These are phyloP conservation scores for Eimeria acervulina DNA, from an alignment of 169 alveolate genomes.

Conservation along the genomic window DNA sequence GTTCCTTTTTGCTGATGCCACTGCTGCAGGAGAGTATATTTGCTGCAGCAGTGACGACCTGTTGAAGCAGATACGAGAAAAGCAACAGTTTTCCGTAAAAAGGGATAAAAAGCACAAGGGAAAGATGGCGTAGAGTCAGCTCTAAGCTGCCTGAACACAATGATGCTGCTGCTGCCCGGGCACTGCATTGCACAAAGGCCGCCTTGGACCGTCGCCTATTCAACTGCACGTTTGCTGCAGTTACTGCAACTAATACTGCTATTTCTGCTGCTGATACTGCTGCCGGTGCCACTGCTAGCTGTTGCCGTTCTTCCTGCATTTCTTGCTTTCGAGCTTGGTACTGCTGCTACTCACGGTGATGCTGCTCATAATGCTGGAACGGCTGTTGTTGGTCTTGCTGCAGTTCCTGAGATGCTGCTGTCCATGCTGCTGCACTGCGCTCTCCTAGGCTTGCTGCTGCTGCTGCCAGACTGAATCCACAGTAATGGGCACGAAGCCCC, in stretches of 20 bases:
- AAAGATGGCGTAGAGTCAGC: not conserved
- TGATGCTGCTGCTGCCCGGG: not conserved
- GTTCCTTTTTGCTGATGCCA: not conserved
- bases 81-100: not conserved
- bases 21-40: not conserved
- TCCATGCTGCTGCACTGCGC: constrained; percentile 22
- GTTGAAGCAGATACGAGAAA: not conserved
- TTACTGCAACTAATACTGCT: not conserved
- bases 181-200: not conserved
- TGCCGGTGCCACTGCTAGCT: not conserved
- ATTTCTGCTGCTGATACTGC: not conserved
- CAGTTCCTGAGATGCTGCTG: not conserved
- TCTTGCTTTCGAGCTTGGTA: not conserved
- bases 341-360: not conserved
- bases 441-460: constrained; percentile 36
- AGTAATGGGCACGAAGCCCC: constrained; percentile 48
- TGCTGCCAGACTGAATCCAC: constrained; percentile 4
- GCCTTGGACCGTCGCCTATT: not conserved
- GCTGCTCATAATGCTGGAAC: not conserved
- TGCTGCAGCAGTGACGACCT: not conserved
- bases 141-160: not conserved
- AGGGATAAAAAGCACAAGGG: not conserved
- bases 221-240: not conserved
- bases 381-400: not conserved
- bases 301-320: not conserved